Conservation (phyloP, 495 filamentous ascomycete species). For the Cairneyella variabilis region DNA sequence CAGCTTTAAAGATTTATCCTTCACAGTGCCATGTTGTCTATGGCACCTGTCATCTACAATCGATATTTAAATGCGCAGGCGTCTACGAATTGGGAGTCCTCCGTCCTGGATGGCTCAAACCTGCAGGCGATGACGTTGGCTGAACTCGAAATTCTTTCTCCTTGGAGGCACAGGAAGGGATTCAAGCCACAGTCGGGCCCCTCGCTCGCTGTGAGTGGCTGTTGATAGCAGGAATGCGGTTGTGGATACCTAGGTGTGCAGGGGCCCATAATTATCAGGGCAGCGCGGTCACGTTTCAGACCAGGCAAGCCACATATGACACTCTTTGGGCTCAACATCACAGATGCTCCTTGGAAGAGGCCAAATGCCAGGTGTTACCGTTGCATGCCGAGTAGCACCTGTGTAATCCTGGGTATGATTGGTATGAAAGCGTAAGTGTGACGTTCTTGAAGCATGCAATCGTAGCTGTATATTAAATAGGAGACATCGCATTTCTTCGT, state of each 20-base stretch:
- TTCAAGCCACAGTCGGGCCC: neutral
- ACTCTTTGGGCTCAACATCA: conserved; percentile 1
- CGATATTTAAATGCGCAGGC: neutral
- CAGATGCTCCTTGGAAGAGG: no score
- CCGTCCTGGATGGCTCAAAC: neutral
- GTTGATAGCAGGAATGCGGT: neutral
- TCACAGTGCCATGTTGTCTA: no score
- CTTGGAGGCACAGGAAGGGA: neutral
- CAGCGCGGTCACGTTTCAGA: conserved; percentile 1
- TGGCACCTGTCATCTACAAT: no score
- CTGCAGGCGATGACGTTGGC: conserved; percentile 1
- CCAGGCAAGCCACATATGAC: conserved; percentile 15
- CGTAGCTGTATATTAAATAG: no score
- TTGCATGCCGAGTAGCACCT: no score
- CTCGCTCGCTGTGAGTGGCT: neutral
- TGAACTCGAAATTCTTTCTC: no score
- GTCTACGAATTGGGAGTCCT: neutral
- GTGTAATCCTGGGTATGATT: no score
- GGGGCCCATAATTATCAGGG: neutral
- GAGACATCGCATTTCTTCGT: no score
- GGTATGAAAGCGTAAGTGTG: no score
- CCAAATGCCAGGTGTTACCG: no score
- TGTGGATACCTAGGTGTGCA: neutral
- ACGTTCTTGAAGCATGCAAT: no score
- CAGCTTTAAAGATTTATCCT: no score